Percentiles rank a stretch among this genome's conserved stretches.
Evolutionary conservation across 768 basidiomycete genomes (phyloP).

Genomic region (Nevesoporus exiguus): DNA sequence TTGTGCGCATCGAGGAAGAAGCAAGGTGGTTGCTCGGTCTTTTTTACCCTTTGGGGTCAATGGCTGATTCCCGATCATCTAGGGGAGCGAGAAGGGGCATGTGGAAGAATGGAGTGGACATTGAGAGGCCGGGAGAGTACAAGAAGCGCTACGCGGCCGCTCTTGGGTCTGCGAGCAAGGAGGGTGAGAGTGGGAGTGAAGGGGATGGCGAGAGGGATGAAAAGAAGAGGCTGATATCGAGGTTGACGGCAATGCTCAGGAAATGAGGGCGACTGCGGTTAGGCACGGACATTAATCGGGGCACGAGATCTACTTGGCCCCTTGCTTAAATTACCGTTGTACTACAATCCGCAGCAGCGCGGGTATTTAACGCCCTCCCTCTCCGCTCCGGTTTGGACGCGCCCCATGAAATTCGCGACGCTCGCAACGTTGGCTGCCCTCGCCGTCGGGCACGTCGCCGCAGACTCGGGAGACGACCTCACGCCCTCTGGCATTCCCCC

Average conservation of each 20-base stretch:
- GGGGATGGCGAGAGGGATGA: background rate
- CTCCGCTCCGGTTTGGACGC: too few species aligned
- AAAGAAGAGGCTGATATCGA: constrained; percentile 3
- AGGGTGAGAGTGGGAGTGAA: background rate
- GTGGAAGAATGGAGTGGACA: constrained; percentile 55
- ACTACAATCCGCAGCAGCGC: too few species aligned
- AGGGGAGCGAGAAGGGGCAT: constrained; percentile 68
- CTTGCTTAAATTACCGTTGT: too few species aligned
- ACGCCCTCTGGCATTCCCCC: background rate
- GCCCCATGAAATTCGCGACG: too few species aligned
- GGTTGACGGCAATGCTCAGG: constrained; percentile 6
- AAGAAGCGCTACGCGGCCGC: constrained; percentile 59
- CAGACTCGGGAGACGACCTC: background rate
- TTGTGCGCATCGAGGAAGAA: constrained; percentile 55
- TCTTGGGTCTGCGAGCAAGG: constrained; percentile 1
- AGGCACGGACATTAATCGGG: too few species aligned
- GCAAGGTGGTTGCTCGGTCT: constrained; percentile 50
- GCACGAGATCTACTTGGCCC: too few species aligned
- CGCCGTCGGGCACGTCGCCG: background rate
- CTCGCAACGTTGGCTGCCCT: background rate
- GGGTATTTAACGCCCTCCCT: too few species aligned
- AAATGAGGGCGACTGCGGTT: background rate
- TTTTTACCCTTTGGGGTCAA: background rate
- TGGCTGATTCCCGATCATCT: background rate
- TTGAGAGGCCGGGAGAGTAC: constrained; percentile 76